Base-by-base conservation (phyloP, 2,329 filamentous ascomycete species). In the Canariomyces notabilis region DNA sequence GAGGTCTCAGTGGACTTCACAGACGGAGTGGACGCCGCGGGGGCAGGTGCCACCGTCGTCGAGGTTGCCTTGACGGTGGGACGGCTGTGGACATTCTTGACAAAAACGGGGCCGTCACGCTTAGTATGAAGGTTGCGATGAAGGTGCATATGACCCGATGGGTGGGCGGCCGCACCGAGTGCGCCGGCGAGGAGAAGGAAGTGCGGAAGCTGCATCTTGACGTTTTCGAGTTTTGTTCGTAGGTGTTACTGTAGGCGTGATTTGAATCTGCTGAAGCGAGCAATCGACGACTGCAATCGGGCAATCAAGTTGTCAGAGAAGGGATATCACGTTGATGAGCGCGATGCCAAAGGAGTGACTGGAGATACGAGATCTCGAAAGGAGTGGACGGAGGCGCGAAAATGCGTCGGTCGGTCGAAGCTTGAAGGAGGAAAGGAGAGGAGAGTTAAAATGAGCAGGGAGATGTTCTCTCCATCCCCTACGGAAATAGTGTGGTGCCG, bases 61-160 rank as follows among this genome's bases (percentile, higher is more conserved):
- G 56, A 38, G 23, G 56, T 37, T 7, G 58, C 38, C 22, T 46
- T 37, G 29, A 49, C 42, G 3, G 38, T 23, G 4, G 47, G 18
- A 37, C 53, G 54, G 47, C 57, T 56, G 53, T 59, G 53, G 19
- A 54, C 37, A 39, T 57, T 57, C 50, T 59, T 59, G 49, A 58
- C 51, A 54, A 60, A 61, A 37, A 52, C 54, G 16, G 56, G 50
- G 34, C 42, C 53, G 14, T 49, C 49, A 15, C 57, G 54, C 53
- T 58, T 60, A 39, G 58, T 54, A 38, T 62, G 56, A 43, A 51
- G 51, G 29, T 52, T 54, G 43, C 61, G 62, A 57, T 67, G 64
- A 16, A 58, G 44, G 53, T 65, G 64, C 44, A 53, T 74, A 41
- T 65, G 64, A 44, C 59, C 61, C 3, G 63, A 65, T 5, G 65